Conservation (phyloP, 345 rosid genomes). For the Nephelium lappaceum region DNA sequence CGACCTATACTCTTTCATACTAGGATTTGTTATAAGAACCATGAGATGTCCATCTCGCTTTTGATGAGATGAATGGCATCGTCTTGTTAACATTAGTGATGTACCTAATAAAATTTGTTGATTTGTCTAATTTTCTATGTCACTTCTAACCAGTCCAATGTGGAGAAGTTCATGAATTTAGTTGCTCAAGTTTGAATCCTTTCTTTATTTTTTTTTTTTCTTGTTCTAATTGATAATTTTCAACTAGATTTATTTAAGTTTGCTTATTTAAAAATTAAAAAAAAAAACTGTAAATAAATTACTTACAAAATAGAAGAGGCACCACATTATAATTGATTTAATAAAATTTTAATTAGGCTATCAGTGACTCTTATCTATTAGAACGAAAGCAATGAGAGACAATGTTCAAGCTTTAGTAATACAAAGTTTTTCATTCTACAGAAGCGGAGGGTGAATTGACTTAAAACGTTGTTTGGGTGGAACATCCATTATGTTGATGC, state of each 20-base stretch:
- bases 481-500: conserved; percentile 67
- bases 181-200: not conserved
- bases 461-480: conserved; percentile 81
- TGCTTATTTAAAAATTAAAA: too few species aligned
- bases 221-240: not conserved
- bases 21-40: not conserved
- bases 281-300: too few species aligned
- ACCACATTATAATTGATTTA: too few species aligned
- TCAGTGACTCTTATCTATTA: not conserved
- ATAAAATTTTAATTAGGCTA: too few species aligned
- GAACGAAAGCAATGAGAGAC: not conserved
- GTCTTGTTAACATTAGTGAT: not conserved
- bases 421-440: conserved; percentile 32
- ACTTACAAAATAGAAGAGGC: too few species aligned
- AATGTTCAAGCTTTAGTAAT: not conserved
- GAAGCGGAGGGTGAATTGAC: conserved; percentile 75
- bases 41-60: not conserved
- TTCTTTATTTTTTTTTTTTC: not conserved
- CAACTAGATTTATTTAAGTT: not conserved
- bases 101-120: not conserved
- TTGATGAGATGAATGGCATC: not conserved
- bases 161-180: not conserved
- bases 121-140: not conserved
- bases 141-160: not conserved
- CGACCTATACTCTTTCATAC: conserved; percentile 40